A percentile compares a stretch with the other conserved stretches of the same genome.
Conservation (phyloP, 2,329 filamentous ascomycete genomes). For the Aspergillus sp. region DNA sequence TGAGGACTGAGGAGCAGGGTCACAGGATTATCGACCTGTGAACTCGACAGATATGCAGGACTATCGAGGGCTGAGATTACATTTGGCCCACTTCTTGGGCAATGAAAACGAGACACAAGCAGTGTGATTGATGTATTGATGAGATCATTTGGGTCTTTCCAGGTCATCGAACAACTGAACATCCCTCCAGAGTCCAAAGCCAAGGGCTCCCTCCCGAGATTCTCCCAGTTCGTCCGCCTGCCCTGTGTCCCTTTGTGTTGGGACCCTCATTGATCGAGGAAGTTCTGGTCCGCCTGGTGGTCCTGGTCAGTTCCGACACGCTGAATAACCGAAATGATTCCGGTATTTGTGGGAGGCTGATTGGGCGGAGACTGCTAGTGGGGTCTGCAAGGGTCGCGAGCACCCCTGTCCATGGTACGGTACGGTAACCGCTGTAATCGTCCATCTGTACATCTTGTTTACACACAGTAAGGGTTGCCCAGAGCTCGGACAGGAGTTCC, state of each 20-base stretch:
- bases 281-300: neutral
- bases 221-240: neutral
- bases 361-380: constrained; percentile 12
- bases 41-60: neutral
- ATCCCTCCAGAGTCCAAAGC: too few relatives aligned
- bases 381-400: constrained; percentile 17
- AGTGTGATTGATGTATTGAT: constrained; percentile 4
- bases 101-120: neutral
- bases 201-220: neutral
- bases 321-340: constrained; percentile 13
- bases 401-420: constrained; percentile 15
- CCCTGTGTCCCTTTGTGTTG: neutral
- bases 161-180: neutral
- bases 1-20: neutral
- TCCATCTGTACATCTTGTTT: constrained; percentile 21
- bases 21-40: neutral
- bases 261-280: neutral
- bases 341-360: constrained; percentile 14
- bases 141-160: neutral
- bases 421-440: constrained; percentile 14
- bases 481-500: too few relatives aligned
- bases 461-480: neutral
- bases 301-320: neutral
- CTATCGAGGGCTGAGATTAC: neutral
- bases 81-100: neutral